A percentile compares a stretch with the other conserved stretches of the same genome.
Conservation (phyloP, 2,329 filamentous ascomycete genomes). For the Ophiostoma himal-ulmi region DNA sequence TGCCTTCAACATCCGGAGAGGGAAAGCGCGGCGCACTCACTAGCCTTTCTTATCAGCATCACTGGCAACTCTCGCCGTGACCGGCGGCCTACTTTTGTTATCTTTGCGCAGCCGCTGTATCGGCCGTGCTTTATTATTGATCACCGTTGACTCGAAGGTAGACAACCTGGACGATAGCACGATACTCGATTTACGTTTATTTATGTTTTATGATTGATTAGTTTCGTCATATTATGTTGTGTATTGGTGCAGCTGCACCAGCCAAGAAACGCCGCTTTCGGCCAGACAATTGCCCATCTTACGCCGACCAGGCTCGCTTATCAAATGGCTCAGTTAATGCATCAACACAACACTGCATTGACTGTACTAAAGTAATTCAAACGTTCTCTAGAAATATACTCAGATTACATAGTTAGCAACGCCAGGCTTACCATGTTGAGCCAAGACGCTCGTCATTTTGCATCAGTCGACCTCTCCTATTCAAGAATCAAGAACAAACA, state of each 20-base stretch:
- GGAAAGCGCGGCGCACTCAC: background rate
- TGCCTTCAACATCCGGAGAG: background rate
- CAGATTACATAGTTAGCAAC: background rate
- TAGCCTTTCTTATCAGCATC: constrained; percentile 9
- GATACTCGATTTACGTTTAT: background rate
- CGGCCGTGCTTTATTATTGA: background rate
- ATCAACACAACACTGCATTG: background rate
- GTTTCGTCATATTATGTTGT: background rate
- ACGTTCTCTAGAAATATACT: too few relatives aligned
- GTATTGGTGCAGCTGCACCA: background rate
- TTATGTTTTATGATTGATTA: too few relatives aligned
- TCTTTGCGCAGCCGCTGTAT: background rate
- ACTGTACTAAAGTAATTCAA: background rate
- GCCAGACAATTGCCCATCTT: background rate
- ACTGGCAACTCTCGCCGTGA: background rate
- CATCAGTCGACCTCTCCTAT: background rate
- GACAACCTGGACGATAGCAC: background rate
- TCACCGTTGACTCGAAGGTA: background rate
- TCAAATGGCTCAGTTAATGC: background rate
- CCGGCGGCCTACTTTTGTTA: background rate
- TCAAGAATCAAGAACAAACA: background rate
- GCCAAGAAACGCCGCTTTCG: background rate
- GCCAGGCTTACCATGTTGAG: background rate
- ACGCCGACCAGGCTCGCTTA: background rate
- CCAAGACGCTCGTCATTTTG: background rate